phyloP scores from a whole-genome alignment of 2,329 filamentous ascomycete species.

The Aspergillus floridensis region DNA sequence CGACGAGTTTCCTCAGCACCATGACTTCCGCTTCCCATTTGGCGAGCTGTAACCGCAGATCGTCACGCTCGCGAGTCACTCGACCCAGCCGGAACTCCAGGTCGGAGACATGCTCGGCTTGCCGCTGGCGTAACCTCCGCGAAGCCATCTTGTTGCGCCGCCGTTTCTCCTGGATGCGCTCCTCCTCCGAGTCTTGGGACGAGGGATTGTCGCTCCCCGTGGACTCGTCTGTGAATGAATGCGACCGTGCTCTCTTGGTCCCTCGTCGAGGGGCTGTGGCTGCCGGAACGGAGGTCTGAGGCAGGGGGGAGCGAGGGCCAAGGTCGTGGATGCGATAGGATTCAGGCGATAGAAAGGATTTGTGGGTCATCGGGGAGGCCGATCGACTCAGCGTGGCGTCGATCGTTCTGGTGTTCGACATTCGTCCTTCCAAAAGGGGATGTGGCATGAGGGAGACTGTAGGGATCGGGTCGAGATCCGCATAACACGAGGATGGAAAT shows the following conservation, averaged over 20 bases:
- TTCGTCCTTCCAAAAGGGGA: background rate
- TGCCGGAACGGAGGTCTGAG: background rate
- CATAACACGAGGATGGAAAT: too few species aligned
- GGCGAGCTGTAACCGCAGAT: background rate
- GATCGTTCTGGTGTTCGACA: too few species aligned
- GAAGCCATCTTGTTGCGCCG: slow-evolving; percentile 5
- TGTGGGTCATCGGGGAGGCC: too few species aligned
- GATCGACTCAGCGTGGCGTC: too few species aligned
- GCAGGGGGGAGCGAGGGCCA: background rate
- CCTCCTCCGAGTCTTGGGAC: background rate
- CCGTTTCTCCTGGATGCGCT: background rate
- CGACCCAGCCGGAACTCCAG: background rate
- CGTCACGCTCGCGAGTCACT: slow-evolving; percentile 6
- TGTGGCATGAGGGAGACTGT: background rate
- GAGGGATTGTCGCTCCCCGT: background rate
- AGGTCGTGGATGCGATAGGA: background rate
- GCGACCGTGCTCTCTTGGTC: background rate
- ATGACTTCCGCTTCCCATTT: slow-evolving; percentile 7
- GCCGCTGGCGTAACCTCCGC: background rate
- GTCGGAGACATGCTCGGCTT: slow-evolving; percentile 1
- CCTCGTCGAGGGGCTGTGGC: background rate
- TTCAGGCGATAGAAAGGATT: background rate
- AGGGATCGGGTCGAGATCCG: too few species aligned
- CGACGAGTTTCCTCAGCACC: slow-evolving; percentile 2
- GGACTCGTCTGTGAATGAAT: background rate